Percentiles rank a stretch among this genome's conserved stretches.
phyloP scores from a whole-genome alignment of 805 yeast species.

The Tetrapisispora taiwanensis region DNA sequence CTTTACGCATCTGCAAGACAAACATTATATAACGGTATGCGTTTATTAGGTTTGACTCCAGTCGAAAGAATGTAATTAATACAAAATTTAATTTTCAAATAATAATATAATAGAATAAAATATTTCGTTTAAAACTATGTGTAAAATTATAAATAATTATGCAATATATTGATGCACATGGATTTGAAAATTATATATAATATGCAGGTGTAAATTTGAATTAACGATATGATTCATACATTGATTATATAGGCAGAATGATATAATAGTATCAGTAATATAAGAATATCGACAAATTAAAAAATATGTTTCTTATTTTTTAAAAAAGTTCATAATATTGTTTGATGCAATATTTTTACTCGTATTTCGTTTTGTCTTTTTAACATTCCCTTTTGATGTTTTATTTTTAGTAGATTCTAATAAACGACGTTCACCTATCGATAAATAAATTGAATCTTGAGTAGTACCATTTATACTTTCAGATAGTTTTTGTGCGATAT shows the following conservation, averaged over 20 bases:
- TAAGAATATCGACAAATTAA: too few relatives aligned
- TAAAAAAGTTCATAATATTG: neutral
- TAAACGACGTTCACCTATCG: constrained; percentile 24
- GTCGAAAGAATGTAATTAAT: constrained; percentile 85
- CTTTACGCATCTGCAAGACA: constrained; percentile 83
- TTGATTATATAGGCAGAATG: too few relatives aligned
- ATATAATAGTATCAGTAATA: too few relatives aligned
- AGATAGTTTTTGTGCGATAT: constrained; percentile 41
- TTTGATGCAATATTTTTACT: neutral
- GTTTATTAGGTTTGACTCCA: constrained; percentile 86
- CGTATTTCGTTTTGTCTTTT: neutral
- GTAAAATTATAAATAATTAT: neutral
- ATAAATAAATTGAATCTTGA: constrained; percentile 16
- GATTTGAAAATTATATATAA: too few relatives aligned
- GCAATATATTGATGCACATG: too few relatives aligned
- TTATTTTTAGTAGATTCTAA: constrained; percentile 9
- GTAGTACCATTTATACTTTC: constrained; percentile 32
- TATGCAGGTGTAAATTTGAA: neutral
- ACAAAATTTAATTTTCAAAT: neutral
- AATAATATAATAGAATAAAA: neutral
- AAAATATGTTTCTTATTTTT: neutral
- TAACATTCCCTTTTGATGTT: neutral
- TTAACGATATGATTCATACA: too few relatives aligned
- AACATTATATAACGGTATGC: constrained; percentile 83
- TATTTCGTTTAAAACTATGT: neutral